A percentile compares a stretch with the other conserved stretches of the same genome.
Evolutionary conservation across 202 grass and related monocot genomes (phyloP).

Genomic region (Setaria italica): DNA sequence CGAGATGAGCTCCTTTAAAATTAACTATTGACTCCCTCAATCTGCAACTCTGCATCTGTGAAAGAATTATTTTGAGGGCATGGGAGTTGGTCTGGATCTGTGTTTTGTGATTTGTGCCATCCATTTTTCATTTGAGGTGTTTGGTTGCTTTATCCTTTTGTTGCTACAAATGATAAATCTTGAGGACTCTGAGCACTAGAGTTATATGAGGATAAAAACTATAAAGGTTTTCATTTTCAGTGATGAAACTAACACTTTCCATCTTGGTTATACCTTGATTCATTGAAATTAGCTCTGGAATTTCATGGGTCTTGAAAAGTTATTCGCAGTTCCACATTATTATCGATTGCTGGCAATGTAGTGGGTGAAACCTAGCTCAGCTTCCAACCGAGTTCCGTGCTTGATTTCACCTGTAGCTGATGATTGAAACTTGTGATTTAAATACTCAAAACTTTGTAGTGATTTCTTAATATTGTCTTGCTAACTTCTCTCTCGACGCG

Average conservation of each 20-base stretch:
- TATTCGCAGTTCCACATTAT: neutral
- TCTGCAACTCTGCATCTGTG: neutral
- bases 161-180: neutral
- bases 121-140: slow-evolving; percentile 13
- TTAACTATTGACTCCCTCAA: neutral
- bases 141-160: neutral
- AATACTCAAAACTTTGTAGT: neutral
- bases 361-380: neutral
- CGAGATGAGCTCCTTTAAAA: neutral
- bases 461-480: neutral
- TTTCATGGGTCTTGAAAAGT: neutral
- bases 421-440: neutral
- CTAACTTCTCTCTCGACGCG: neutral
- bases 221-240: neutral
- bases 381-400: neutral
- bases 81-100: slow-evolving; percentile 15
- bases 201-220: neutral
- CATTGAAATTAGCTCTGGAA: neutral
- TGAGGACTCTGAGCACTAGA: neutral
- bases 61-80: neutral
- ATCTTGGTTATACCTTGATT: neutral
- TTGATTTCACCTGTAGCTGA: neutral
- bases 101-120: neutral
- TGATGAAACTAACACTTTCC: neutral
- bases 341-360: neutral